Percentiles rank a stretch among this genome's conserved stretches.
Conservation (phyloP, 805 yeast genomes). For the Cyberlindnera meyerae region DNA sequence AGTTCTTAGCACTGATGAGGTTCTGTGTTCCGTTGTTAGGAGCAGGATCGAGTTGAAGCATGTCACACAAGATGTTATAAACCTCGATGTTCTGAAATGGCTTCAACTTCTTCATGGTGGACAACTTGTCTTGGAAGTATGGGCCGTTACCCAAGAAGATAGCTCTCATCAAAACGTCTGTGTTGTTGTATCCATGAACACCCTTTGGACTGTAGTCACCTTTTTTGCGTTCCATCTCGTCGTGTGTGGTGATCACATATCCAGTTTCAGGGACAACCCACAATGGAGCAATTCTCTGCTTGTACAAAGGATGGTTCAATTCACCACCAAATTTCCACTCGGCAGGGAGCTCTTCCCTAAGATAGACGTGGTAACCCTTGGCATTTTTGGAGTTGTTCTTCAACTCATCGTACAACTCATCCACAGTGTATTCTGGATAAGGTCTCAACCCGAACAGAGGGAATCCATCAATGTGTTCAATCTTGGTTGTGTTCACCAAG, state of each 20-base stretch:
- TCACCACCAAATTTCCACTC: slow-evolving; percentile 31
- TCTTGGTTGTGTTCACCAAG: slow-evolving; percentile 43
- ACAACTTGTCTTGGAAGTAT: slow-evolving; percentile 40
- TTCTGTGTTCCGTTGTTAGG: slow-evolving; percentile 52
- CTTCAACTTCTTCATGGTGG: slow-evolving; percentile 28
- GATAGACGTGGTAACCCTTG: slow-evolving; percentile 42
- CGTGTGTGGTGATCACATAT: slow-evolving; percentile 62
- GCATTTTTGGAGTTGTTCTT: slow-evolving; percentile 25
- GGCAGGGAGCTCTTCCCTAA: slow-evolving; percentile 48
- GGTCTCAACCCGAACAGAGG: slow-evolving; percentile 81
- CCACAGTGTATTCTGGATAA: slow-evolving; percentile 31
- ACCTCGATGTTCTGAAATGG: slow-evolving; percentile 75
- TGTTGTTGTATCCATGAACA: slow-evolving; percentile 80
- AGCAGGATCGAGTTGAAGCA: slow-evolving; percentile 46
- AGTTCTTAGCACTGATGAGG: slow-evolving; percentile 25
- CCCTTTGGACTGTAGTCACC: slow-evolving; percentile 39
- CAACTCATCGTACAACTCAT: slow-evolving; percentile 44
- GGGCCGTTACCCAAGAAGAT: slow-evolving; percentile 81
- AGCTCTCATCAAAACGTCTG: slow-evolving; percentile 78
- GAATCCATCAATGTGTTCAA: slow-evolving; percentile 75
- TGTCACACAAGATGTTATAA: slow-evolving; percentile 69
- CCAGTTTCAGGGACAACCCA: slow-evolving; percentile 86
- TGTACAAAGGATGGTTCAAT: slow-evolving; percentile 28
- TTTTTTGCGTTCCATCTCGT: slow-evolving; percentile 39
- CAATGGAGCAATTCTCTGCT: slow-evolving; percentile 71